Evolutionary conservation across 169 alveolate genomes (phyloP).

Genomic region (Haemoproteus tartakovskyi): DNA sequence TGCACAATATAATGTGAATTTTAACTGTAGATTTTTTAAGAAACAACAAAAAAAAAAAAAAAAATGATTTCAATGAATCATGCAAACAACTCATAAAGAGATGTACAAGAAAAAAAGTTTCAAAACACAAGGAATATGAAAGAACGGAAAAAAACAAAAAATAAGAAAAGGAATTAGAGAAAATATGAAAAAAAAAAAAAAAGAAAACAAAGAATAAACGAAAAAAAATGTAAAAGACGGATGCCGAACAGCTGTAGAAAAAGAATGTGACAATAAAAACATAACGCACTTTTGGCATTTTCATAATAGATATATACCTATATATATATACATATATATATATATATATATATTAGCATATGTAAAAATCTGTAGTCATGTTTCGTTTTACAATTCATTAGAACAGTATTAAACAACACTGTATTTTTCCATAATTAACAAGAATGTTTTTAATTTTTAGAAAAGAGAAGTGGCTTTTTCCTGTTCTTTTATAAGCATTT

Average conservation of each 20-base stretch:
- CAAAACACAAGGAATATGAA: too few relatives aligned
- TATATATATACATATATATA: background rate
- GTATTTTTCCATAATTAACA: too few relatives aligned
- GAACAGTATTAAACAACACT: too few relatives aligned
- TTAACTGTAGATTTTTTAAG: too few relatives aligned
- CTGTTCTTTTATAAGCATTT: conserved; percentile 94
- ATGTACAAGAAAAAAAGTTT: too few relatives aligned
- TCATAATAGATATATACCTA: background rate
- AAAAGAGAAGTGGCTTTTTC: conserved; percentile 87
- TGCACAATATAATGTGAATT: too few relatives aligned
- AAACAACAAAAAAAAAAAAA: too few relatives aligned
- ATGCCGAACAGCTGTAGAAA: background rate
- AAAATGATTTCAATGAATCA: too few relatives aligned
- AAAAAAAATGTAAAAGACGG: background rate
- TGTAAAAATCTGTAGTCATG: too few relatives aligned
- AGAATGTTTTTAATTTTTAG: conserved; percentile 69
- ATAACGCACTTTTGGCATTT: background rate
- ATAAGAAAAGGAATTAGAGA: background rate
- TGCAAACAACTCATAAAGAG: too few relatives aligned
- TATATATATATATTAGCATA: background rate
- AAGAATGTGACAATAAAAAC: background rate
- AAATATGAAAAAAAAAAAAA: background rate
- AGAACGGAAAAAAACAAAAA: conserved; percentile 1
- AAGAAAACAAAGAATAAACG: background rate
- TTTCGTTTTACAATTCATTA: too few relatives aligned